Base-by-base conservation (phyloP, 176 grass and related monocot species). In the Oryza punctata region DNA sequence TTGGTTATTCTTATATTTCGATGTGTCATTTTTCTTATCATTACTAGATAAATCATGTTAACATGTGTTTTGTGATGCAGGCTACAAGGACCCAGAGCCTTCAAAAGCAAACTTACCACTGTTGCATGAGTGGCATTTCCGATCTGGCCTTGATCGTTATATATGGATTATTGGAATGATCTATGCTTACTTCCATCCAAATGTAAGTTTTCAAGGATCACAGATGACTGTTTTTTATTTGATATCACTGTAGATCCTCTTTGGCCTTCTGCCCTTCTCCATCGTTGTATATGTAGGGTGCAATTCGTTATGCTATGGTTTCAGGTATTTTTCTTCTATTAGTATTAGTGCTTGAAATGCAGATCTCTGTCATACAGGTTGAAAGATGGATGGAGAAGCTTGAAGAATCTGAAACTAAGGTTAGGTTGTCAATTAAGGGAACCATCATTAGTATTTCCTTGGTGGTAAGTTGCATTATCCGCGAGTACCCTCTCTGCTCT, bases 121-220 rank as follows among this genome's bases (percentile, higher is more conserved):
- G 21, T 75, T 97, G 65, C 94, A 97, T 24, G 94, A 94, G 75
- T 97, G 94, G 94, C 94, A 92, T 74, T 97, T 97, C 59, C 88
- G 94, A 70, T 97, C 91, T 61, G 94, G 91, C 30, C 94, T 97
- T 79, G 94, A 97, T 74, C 89, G 91, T 12, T 97, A 97, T 60
- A 97, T 97, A 68, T 97, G 94, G 94, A 97, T 94, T 32, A 65
- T 94, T 30, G 94, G 94, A 82, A 97, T 97, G 94, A 88, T 97
- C 25, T 97, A 90, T 86, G 94, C 94, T 35, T 97, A 97, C 78
- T 97, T 89, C 30, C 94, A 97, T 26, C 94, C 94, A 19, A 91
- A 83, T 68, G 94, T 97, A 90, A 91, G 89, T 82, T 12, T 61
- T 46, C 13, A 57, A 72, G 79, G 19, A 61, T 27, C 41, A 11